Percentiles rank a stretch among this genome's conserved stretches.
phyloP scores from a whole-genome alignment of 345 rosid species.

The Eucalyptus regnans region DNA sequence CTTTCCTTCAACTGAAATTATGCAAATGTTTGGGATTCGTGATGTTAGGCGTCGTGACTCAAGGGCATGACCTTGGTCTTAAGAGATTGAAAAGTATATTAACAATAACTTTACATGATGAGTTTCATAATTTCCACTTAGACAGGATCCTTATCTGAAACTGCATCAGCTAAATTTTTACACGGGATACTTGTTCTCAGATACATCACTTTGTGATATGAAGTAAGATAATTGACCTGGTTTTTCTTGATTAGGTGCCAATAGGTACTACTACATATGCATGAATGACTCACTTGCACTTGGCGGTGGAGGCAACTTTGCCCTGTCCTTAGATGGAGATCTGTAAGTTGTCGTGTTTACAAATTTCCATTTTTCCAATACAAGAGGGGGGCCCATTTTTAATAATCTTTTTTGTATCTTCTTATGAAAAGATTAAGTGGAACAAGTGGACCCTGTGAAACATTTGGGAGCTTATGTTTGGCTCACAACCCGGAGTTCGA shows the following conservation, averaged over 20 bases:
- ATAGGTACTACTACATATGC: conserved; percentile 79
- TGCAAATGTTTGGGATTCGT: not conserved
- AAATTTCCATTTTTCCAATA: not conserved
- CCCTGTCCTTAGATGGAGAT: conserved; percentile 73
- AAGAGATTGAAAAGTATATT: not conserved
- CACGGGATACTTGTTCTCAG: not conserved
- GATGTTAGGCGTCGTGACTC: not conserved
- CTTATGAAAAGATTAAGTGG: conserved; percentile 55
- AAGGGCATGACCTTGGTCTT: not conserved
- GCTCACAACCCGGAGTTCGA: conserved; percentile 67
- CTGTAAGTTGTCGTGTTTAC: conserved; percentile 48
- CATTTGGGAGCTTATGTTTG: conserved; percentile 74
- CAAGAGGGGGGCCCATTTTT: not conserved
- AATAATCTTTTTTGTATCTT: not conserved
- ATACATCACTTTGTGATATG: not conserved
- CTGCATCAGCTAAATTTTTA: not conserved
- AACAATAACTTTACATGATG: not conserved
- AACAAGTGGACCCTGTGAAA: conserved; percentile 82
- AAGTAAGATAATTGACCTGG: not conserved
- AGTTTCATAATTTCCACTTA: not conserved
- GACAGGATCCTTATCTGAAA: not conserved
- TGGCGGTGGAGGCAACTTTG: conserved; percentile 89
- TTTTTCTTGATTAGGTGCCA: conserved; percentile 50
- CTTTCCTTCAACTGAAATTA: not conserved
- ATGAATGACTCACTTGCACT: conserved; percentile 75